Conservation (phyloP, 2,329 filamentous ascomycete species). For the Capronia americana region DNA sequence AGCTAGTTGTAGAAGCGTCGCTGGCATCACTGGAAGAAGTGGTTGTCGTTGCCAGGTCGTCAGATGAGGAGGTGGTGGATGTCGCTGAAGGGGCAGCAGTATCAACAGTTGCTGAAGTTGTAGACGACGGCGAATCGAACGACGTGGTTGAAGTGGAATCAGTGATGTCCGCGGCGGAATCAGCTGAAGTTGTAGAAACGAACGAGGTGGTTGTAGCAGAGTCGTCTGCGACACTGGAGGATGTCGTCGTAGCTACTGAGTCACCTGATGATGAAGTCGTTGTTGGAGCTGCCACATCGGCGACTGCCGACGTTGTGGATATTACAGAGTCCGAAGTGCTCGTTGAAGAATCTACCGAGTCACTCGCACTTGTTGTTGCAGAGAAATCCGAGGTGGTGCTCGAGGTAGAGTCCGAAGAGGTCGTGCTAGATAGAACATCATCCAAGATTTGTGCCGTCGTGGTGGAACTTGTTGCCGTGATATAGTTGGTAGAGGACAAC, state of each 20-base stretch:
- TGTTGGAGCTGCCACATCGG: not conserved
- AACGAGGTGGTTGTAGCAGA: not conserved
- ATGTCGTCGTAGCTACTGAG: not conserved
- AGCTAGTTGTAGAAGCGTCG: not conserved
- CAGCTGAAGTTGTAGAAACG: no score
- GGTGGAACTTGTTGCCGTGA: not conserved
- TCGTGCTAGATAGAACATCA: not conserved
- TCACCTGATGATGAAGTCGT: not conserved
- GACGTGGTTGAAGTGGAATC: not conserved
- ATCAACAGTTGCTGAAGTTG: no score
- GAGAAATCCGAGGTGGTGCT: not conserved
- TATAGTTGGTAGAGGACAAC: not conserved
- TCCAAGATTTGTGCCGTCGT: not conserved
- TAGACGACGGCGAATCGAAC: no score
- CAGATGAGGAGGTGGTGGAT: no score
- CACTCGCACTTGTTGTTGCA: not conserved
- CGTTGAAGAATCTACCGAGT: not conserved
- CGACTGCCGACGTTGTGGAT: not conserved
- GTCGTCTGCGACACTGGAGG: not conserved
- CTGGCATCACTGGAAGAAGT: not conserved
- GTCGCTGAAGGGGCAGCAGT: no score
- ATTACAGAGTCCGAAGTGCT: not conserved
- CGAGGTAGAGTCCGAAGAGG: not conserved
- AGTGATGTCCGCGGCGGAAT: no score
- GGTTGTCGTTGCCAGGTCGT: not conserved